phyloP scores from a whole-genome alignment of 345 rosid genomes.

The Conringia planisiliqua region DNA sequence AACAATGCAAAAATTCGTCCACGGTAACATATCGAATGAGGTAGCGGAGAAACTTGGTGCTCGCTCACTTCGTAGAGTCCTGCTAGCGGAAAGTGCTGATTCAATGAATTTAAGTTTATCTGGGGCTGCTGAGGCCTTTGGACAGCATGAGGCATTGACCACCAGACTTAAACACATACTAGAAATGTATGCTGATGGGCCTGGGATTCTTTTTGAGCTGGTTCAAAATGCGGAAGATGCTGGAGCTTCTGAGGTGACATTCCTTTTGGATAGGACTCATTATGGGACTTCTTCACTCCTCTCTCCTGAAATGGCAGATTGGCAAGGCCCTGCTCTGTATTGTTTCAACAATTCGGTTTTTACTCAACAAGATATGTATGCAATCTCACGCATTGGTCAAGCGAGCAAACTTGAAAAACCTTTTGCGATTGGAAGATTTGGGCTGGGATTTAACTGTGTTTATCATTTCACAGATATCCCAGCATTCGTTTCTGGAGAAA shows the following conservation, averaged over 20 bases:
- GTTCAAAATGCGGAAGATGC: constrained; percentile 98
- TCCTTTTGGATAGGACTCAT: constrained; percentile 91
- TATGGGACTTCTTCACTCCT: constrained; percentile 96
- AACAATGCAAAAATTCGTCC: constrained; percentile 70
- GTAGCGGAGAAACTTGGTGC: constrained; percentile 96
- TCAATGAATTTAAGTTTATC: constrained; percentile 90
- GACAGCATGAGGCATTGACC: constrained; percentile 97
- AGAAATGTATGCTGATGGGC: constrained; percentile 99
- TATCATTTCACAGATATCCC: constrained; percentile 98
- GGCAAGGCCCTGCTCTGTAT: constrained; percentile 98
- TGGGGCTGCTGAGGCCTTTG: constrained; percentile 98
- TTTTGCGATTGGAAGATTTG: constrained; percentile 94
- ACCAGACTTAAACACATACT: constrained; percentile 95
- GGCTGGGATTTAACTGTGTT: constrained; percentile 94
- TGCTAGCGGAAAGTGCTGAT: constrained; percentile 97
- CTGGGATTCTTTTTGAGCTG: constrained; percentile 89
- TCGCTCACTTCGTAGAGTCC: constrained; percentile 85
- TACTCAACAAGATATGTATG: constrained; percentile 91
- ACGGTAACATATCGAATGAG: constrained; percentile 91
- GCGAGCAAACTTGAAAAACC: constrained; percentile 96
- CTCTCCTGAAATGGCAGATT: constrained; percentile 97
- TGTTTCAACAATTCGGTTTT: constrained; percentile 94
- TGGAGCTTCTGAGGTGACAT: constrained; percentile 86
- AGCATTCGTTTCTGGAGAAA: constrained; percentile 92
- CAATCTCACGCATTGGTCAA: constrained; percentile 97